Conservation (phyloP, 2,329 filamentous ascomycete genomes). For the Arthrobotrys entomopaga region DNA sequence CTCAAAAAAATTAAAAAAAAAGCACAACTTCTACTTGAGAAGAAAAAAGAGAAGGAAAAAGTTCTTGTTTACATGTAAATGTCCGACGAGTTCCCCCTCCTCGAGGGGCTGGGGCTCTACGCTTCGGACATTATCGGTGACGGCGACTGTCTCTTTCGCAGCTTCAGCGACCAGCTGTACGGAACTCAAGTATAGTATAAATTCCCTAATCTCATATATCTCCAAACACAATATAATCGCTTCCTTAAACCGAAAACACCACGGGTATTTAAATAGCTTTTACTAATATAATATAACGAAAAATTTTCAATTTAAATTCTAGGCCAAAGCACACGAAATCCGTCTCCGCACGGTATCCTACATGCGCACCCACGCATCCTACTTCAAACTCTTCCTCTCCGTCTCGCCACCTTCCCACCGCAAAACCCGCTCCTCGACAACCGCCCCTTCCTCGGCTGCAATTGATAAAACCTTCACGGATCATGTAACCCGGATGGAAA, state of each 20-base stretch:
- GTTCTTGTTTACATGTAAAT: constrained; percentile 43
- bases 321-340: constrained; percentile 63
- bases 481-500: constrained; percentile 71
- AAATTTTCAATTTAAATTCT: constrained; percentile 20
- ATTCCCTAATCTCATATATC: constrained; percentile 8
- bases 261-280: not conserved
- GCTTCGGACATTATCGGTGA: constrained; percentile 70
- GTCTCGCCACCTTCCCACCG: constrained; percentile 67
- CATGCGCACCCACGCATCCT: constrained; percentile 70
- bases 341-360: constrained; percentile 68
- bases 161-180: constrained; percentile 58
- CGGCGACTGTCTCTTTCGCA: constrained; percentile 66
- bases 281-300: no score
- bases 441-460: constrained; percentile 67
- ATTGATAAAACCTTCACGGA: constrained; percentile 67
- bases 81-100: constrained; percentile 67
- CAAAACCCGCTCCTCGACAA: constrained; percentile 63
- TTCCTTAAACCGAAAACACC: not conserved
- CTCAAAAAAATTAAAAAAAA: no score
- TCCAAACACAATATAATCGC: constrained; percentile 45
- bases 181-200: constrained; percentile 53
- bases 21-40: not conserved
- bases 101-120: constrained; percentile 70
- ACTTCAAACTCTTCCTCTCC: constrained; percentile 74
- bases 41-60: not conserved